Evolutionary conservation across 768 basidiomycete genomes (phyloP).

Genomic region (Gymnopilus junonius): DNA sequence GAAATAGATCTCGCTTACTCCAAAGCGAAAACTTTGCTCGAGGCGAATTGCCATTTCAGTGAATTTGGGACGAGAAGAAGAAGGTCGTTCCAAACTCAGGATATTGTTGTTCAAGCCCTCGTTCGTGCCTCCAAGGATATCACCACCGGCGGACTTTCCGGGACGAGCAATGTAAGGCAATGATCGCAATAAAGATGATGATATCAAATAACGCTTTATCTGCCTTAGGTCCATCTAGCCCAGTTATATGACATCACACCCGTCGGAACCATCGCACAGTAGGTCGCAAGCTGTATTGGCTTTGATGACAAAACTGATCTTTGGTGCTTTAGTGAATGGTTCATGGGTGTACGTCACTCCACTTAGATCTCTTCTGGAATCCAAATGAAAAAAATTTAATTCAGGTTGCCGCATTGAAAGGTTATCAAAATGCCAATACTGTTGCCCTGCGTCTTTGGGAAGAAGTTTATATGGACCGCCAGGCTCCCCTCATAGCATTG

Average conservation of each 20-base stretch:
- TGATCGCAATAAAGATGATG: neutral
- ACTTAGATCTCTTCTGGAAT: neutral
- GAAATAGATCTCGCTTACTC: constrained; percentile 66
- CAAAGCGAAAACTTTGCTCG: constrained; percentile 70
- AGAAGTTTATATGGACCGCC: constrained; percentile 58
- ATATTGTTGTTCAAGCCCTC: constrained; percentile 73
- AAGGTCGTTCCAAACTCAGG: constrained; percentile 75
- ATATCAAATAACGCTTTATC: neutral
- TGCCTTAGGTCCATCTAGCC: constrained; percentile 79
- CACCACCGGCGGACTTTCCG: constrained; percentile 52
- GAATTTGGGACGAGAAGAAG: constrained; percentile 90
- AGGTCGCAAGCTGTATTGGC: constrained; percentile 31
- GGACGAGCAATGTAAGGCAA: constrained; percentile 85
- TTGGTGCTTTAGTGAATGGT: constrained; percentile 67
- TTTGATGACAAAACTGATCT: neutral
- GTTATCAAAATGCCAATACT: constrained; percentile 79
- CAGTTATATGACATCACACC: constrained; percentile 66
- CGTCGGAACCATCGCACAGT: constrained; percentile 90
- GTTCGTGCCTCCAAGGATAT: constrained; percentile 63
- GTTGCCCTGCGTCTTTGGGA: constrained; percentile 89
- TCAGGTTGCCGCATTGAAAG: constrained; percentile 77
- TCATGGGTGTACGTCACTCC: constrained; percentile 73
- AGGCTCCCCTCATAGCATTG: constrained; percentile 67
- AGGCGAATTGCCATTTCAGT: constrained; percentile 71
- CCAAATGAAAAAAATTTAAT: constrained; percentile 29